Percentiles rank a stretch among this genome's conserved stretches.
Evolutionary conservation across 2,329 filamentous ascomycete genomes (phyloP).

Genomic region (Diaporthe citrichinensis): DNA sequence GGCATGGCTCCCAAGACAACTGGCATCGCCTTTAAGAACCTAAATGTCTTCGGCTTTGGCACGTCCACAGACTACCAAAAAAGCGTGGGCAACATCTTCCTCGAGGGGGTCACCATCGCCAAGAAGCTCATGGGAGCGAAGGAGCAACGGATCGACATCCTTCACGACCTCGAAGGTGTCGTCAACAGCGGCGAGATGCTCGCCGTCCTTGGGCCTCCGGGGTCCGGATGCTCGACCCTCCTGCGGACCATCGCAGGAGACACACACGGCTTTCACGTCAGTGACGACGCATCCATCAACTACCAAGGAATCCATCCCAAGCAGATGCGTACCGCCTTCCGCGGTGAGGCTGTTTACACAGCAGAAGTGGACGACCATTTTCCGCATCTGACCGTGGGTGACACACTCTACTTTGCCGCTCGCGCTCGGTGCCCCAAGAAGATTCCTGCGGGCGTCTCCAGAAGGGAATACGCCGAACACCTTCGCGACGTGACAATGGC

Average conservation of each 20-base stretch:
- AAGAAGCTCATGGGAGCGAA: constrained; percentile 64
- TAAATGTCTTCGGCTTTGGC: constrained; percentile 78
- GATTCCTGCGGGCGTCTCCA: constrained; percentile 70
- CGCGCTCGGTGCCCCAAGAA: constrained; percentile 75
- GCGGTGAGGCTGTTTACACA: constrained; percentile 89
- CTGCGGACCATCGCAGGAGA: constrained; percentile 88
- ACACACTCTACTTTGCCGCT: constrained; percentile 84
- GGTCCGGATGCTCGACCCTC: constrained; percentile 83
- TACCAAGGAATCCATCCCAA: constrained; percentile 78
- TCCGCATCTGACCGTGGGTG: constrained; percentile 80
- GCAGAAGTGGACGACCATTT: constrained; percentile 89
- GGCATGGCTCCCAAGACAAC: too few species aligned
- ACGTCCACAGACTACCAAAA: constrained; percentile 79
- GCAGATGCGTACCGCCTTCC: constrained; percentile 83
- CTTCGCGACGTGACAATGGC: constrained; percentile 81
- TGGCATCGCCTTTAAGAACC: constrained; percentile 75
- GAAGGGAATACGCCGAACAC: constrained; percentile 70
- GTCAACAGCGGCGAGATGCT: constrained; percentile 81
- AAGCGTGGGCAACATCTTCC: constrained; percentile 73
- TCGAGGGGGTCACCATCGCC: constrained; percentile 60
- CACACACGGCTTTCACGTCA: constrained; percentile 83
- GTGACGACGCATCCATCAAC: constrained; percentile 76
- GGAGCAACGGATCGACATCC: constrained; percentile 74
- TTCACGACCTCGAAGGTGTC: constrained; percentile 76
- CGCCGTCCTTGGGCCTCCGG: constrained; percentile 80